Evolutionary conservation across 2,329 filamentous ascomycete species (phyloP).

Genomic region (Gaeumannomyces tritici): DNA sequence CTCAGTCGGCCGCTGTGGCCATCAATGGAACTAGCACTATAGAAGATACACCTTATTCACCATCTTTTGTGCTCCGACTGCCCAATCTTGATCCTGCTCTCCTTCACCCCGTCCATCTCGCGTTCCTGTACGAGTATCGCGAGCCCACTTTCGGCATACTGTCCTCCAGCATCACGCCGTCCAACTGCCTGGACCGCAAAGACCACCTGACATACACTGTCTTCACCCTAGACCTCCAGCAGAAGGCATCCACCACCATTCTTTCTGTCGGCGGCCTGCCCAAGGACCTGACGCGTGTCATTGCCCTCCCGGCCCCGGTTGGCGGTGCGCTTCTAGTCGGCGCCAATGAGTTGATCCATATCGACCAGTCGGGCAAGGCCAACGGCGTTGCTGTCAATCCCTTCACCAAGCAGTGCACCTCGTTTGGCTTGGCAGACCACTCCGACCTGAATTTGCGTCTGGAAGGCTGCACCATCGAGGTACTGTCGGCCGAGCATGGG

Average conservation of each 20-base stretch:
- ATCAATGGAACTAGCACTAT: slow-evolving; percentile 34
- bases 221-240: slow-evolving; percentile 88
- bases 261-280: slow-evolving; percentile 78
- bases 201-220: slow-evolving; percentile 88
- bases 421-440: slow-evolving; percentile 80
- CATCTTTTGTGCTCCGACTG: slow-evolving; percentile 88
- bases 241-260: slow-evolving; percentile 86
- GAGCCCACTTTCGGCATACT: slow-evolving; percentile 96
- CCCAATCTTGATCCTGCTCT: slow-evolving; percentile 81
- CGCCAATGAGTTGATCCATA: slow-evolving; percentile 83
- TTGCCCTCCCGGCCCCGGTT: slow-evolving; percentile 76
- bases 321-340: slow-evolving; percentile 84
- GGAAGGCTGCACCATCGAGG: slow-evolving; percentile 71
- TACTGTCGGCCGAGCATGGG: slow-evolving; percentile 65
- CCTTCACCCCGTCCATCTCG: slow-evolving; percentile 81
- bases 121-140: slow-evolving; percentile 92
- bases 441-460: slow-evolving; percentile 69
- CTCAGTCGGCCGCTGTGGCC: slow-evolving; percentile 20
- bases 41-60: slow-evolving; percentile 67
- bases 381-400: slow-evolving; percentile 90
- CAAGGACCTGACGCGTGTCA: slow-evolving; percentile 74
- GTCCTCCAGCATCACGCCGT: slow-evolving; percentile 64
- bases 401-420: slow-evolving; percentile 73
- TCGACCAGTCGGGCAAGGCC: slow-evolving; percentile 90
- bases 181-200: slow-evolving; percentile 70